A percentile compares a stretch with the other conserved stretches of the same genome.
Evolutionary conservation across 2,329 filamentous ascomycete species (phyloP).

Genomic region (Ceratocystis destructans): DNA sequence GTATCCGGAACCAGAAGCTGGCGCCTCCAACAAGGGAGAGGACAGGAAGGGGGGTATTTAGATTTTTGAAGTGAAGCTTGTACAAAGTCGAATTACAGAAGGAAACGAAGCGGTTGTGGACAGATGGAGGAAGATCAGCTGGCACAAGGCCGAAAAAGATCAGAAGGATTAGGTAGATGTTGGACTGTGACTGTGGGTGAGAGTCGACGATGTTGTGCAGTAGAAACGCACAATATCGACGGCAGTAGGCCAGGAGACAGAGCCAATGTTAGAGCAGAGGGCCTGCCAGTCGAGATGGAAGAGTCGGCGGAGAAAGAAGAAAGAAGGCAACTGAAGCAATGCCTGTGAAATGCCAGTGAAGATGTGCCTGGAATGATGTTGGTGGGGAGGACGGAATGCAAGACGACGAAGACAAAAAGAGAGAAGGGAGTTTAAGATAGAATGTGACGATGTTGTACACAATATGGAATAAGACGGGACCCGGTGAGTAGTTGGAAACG

Average conservation of each 20-base stretch:
- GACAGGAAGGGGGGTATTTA: not conserved
- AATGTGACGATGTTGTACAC: not conserved
- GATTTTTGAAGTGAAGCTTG: not conserved
- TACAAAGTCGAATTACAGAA: not conserved
- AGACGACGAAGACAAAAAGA: not conserved
- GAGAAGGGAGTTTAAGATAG: not conserved
- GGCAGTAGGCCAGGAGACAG: not conserved
- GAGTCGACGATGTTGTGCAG: not conserved
- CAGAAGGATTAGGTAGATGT: no score
- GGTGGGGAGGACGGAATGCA: not conserved
- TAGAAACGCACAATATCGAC: not conserved
- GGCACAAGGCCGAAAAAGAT: no score
- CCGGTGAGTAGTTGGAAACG: not conserved
- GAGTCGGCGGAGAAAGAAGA: not conserved
- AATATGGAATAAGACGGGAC: not conserved
- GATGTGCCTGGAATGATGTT: constrained; percentile 5
- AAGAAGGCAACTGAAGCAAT: not conserved
- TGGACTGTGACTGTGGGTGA: no score
- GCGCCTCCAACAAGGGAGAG: not conserved
- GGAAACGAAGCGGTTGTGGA: not conserved
- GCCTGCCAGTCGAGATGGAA: not conserved
- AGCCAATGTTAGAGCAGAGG: not conserved
- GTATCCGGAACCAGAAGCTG: not conserved
- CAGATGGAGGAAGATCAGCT: not conserved
- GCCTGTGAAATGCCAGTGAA: not conserved